phyloP scores from a whole-genome alignment of 1,284 basidiomycete species.

The Caloboletus firmus region DNA sequence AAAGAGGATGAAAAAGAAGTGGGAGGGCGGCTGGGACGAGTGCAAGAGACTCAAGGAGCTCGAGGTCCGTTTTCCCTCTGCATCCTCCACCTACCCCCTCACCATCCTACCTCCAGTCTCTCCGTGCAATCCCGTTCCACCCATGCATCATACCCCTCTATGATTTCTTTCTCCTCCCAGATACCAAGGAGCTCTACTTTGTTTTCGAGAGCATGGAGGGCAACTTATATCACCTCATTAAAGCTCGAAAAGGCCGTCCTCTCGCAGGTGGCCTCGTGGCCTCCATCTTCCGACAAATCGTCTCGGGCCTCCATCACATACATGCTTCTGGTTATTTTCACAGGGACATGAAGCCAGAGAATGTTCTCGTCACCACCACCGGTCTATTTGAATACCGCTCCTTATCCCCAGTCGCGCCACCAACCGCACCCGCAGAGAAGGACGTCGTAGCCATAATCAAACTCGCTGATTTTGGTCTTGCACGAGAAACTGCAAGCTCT shows the following conservation, averaged over 20 bases:
- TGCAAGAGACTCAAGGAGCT: conserved; percentile 95
- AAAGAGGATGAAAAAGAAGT: conserved; percentile 97
- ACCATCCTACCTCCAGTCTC: conserved; percentile 57
- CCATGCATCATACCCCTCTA: conserved; percentile 98
- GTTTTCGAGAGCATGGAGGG: conserved; percentile 99
- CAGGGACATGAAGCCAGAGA: conserved; percentile 99
- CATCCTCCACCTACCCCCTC: conserved; percentile 12
- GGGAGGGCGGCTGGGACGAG: conserved; percentile 97
- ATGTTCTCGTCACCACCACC: conserved; percentile 99
- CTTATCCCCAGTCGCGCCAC: conserved; percentile 58
- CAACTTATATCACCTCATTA: conserved; percentile 99
- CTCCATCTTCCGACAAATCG: conserved; percentile 93
- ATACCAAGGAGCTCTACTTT: conserved; percentile 95
- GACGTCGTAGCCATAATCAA: conserved; percentile 98
- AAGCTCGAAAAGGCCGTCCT: conserved; percentile 90
- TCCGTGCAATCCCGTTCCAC: conserved; percentile 92
- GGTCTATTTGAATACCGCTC: conserved; percentile 94
- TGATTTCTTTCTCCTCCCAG: conserved; percentile 95
- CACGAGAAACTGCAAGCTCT: conserved; percentile 82
- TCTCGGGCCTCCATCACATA: conserved; percentile 89
- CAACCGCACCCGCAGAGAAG: conserved; percentile 70
- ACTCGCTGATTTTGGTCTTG: conserved; percentile 97
- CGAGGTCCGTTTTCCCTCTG: conserved; percentile 61
- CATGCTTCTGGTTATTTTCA: conserved; percentile 95
- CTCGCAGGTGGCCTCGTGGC: conserved; percentile 94